Conservation (phyloP, 495 filamentous ascomycete genomes). For the Corynascus novoguineensis region DNA sequence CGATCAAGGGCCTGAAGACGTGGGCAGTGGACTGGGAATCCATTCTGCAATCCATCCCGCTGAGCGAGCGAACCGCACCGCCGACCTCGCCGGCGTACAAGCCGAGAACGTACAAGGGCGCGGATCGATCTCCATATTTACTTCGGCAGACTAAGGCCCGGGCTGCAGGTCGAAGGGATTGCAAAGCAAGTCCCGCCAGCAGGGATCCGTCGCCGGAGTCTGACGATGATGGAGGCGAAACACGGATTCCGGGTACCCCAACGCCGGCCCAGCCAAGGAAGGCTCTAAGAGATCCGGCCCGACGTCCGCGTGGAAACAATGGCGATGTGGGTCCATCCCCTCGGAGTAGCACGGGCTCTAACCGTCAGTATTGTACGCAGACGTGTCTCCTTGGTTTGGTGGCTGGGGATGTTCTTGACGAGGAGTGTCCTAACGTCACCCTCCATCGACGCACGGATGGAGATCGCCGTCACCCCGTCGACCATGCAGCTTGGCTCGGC, state of each 20-base stretch:
- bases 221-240: too few species aligned
- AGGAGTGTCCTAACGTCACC: conserved; percentile 24
- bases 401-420: conserved; percentile 28
- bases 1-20: not conserved
- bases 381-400: conserved; percentile 44
- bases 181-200: too few species aligned
- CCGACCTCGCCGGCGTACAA: conserved; percentile 16
- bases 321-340: too few species aligned
- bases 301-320: too few species aligned
- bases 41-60: not conserved
- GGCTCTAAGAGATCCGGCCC: not conserved
- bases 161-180: not conserved
- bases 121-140: not conserved
- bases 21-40: not conserved
- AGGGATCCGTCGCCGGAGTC: too few species aligned
- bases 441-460: not conserved
- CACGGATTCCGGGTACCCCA: too few species aligned
- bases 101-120: not conserved
- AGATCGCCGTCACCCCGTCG: not conserved
- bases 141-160: not conserved
- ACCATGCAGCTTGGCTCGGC: not conserved
- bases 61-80: conserved; percentile 4
- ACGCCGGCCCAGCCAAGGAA: too few species aligned
- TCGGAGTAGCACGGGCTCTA: not conserved
- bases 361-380: conserved; percentile 40